Percentiles rank a stretch among this genome's conserved stretches.
Conservation (phyloP, 2,329 filamentous ascomycete genomes). For the Hansfordia pulvinata region DNA sequence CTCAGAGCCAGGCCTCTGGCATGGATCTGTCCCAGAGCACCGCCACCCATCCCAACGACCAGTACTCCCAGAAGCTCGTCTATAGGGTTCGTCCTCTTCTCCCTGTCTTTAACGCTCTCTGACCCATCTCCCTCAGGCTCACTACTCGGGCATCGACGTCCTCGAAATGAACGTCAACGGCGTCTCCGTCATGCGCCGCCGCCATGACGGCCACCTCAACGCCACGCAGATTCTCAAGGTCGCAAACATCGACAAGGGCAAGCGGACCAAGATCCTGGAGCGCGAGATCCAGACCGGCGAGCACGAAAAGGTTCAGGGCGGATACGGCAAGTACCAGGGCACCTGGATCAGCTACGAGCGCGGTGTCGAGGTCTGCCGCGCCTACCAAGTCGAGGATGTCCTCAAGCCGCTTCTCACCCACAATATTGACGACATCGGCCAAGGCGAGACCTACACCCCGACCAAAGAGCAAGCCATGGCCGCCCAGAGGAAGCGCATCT, state of each 20-base stretch:
- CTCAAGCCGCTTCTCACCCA: conserved; percentile 65
- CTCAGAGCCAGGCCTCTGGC: too few species aligned
- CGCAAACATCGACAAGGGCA: conserved; percentile 92
- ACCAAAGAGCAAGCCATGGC: conserved; percentile 99
- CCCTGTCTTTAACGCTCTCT: conserved; percentile 1
- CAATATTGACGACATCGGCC: conserved; percentile 62
- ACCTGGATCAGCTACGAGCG: conserved; percentile 96
- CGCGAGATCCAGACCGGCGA: conserved; percentile 95
- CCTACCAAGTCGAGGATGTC: conserved; percentile 64
- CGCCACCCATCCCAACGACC: too few species aligned
- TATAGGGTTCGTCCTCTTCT: conserved; percentile 18
- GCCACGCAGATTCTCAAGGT: conserved; percentile 98
- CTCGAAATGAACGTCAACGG: conserved; percentile 98
- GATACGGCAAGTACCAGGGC: conserved; percentile 97
- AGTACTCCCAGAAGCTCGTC: too few species aligned
- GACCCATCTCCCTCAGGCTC: conserved; percentile 55
- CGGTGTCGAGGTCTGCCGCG: conserved; percentile 80
- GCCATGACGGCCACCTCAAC: conserved; percentile 92
- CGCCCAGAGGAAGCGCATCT: conserved; percentile 82
- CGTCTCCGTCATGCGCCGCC: conserved; percentile 88
- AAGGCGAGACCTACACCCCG: conserved; percentile 76
- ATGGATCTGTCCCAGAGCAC: conserved; percentile 38
- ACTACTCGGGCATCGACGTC: conserved; percentile 90
- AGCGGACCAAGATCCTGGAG: conserved; percentile 92
- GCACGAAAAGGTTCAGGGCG: conserved; percentile 96